These are phyloP conservation scores for Penicillium sp. DNA, from an alignment of 2,329 filamentous ascomycete species.

Conservation along the genomic window DNA sequence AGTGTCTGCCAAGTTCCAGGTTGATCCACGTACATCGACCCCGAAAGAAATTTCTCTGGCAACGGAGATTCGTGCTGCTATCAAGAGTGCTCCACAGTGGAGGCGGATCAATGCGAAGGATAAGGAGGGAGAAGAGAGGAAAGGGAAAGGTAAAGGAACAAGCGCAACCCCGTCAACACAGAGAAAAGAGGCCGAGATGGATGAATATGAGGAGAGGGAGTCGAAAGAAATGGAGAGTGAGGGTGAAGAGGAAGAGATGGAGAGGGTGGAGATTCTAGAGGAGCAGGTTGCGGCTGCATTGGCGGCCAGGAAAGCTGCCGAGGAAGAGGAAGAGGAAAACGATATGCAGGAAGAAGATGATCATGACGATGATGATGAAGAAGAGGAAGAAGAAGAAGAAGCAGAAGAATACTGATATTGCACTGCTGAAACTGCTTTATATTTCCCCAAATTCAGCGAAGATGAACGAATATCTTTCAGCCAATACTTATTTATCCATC, in stretches of 20 bases:
- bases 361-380: background rate
- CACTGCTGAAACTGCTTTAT: background rate
- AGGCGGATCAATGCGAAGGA: constrained; percentile 12
- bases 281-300: constrained; percentile 30
- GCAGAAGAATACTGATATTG: background rate
- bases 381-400: background rate
- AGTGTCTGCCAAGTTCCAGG: constrained; percentile 23
- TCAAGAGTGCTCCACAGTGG: constrained; percentile 35
- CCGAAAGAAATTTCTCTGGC: constrained; percentile 31
- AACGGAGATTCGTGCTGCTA: constrained; percentile 37
- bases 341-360: background rate
- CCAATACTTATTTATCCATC: no score
- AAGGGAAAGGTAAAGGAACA: background rate
- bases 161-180: constrained; percentile 14
- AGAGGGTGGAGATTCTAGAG: constrained; percentile 33
- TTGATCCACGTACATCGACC: constrained; percentile 22
- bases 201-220: constrained; percentile 9
- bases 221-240: constrained; percentile 15
- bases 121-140: constrained; percentile 7
- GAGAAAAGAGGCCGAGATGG: constrained; percentile 21
- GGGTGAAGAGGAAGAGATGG: constrained; percentile 34
- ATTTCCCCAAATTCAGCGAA: background rate
- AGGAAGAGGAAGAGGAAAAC: constrained; percentile 14
- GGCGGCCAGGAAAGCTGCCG: constrained; percentile 24
- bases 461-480: no score